These are phyloP conservation scores for Simplicillium aogashimaense DNA, from an alignment of 2,329 filamentous ascomycete genomes.

Conservation along the genomic window DNA sequence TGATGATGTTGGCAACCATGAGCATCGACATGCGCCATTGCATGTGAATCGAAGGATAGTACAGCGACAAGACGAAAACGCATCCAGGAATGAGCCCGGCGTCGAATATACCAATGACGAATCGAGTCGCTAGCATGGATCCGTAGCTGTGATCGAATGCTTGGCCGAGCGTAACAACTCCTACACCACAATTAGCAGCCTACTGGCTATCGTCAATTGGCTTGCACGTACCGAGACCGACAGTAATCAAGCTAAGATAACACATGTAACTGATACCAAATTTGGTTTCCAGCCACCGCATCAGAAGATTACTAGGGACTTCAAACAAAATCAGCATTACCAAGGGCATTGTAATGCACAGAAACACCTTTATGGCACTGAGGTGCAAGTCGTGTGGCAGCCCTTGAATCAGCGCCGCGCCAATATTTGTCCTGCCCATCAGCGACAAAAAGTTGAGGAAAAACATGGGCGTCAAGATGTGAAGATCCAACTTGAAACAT, in stretches of 20 bases:
- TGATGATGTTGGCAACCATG: conserved; percentile 55
- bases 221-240: conserved; percentile 11
- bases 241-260: conserved; percentile 9
- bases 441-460: conserved; percentile 17
- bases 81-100: conserved; percentile 14
- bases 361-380: not conserved
- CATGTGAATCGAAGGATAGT: conserved; percentile 12
- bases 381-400: conserved; percentile 14
- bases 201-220: too few species aligned
- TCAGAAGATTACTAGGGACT: conserved; percentile 13
- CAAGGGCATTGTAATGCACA: too few species aligned
- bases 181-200: too few species aligned
- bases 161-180: conserved; percentile 13
- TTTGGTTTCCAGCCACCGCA: conserved; percentile 9
- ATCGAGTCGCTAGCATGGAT: conserved; percentile 11
- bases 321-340: conserved; percentile 5
- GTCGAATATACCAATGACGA: conserved; percentile 14
- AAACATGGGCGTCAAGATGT: conserved; percentile 14
- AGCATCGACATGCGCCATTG: conserved; percentile 14
- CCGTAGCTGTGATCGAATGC: conserved; percentile 13
- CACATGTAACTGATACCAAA: too few species aligned
- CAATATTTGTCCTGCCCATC: conserved; percentile 16
- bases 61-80: conserved; percentile 13
- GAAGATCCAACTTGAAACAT: conserved; percentile 12
- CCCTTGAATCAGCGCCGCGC: conserved; percentile 13